A percentile compares a stretch with the other conserved stretches of the same genome.
Evolutionary conservation across 805 yeast genomes (phyloP).

Genomic region (Saturnispora serradocipensis): DNA sequence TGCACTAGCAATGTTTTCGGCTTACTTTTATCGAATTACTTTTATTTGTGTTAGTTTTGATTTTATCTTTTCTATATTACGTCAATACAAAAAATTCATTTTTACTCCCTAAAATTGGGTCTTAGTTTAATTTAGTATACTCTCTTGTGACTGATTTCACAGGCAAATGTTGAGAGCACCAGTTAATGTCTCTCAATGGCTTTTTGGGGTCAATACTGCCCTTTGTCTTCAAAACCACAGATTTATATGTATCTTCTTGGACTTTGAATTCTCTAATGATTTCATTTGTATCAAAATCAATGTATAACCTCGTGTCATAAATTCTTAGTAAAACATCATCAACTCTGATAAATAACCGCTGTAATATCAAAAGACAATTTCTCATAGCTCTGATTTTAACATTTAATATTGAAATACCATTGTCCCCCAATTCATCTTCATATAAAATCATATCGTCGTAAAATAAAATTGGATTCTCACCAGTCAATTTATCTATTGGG

Average conservation of each 20-base stretch:
- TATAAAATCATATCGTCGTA: conserved; percentile 82
- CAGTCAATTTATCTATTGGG: conserved; percentile 64
- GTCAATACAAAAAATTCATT: neutral
- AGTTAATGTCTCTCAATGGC: conserved; percentile 69
- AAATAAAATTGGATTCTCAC: conserved; percentile 73
- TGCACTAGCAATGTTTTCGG: neutral
- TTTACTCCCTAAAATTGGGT: neutral
- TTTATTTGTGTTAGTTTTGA: neutral
- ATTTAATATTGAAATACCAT: conserved; percentile 74
- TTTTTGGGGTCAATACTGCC: conserved; percentile 50
- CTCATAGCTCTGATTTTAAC: conserved; percentile 87
- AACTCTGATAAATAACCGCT: conserved; percentile 76
- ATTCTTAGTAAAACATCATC: conserved; percentile 83
- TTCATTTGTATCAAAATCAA: conserved; percentile 58
- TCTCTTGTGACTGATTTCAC: conserved; percentile 19
- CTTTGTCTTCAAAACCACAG: conserved; percentile 28
- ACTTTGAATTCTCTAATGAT: conserved; percentile 72
- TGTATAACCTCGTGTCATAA: conserved; percentile 73
- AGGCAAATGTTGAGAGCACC: conserved; percentile 53
- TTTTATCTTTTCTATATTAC: neutral
- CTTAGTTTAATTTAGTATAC: conserved; percentile 11
- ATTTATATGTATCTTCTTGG: conserved; percentile 48
- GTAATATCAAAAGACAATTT: conserved; percentile 60
- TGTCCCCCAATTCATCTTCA: conserved; percentile 96
- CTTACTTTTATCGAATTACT: neutral